These are phyloP conservation scores for Dissophora globulifera DNA, from an alignment of 192 early-diverging fungal genomes.

Conservation along the genomic window DNA sequence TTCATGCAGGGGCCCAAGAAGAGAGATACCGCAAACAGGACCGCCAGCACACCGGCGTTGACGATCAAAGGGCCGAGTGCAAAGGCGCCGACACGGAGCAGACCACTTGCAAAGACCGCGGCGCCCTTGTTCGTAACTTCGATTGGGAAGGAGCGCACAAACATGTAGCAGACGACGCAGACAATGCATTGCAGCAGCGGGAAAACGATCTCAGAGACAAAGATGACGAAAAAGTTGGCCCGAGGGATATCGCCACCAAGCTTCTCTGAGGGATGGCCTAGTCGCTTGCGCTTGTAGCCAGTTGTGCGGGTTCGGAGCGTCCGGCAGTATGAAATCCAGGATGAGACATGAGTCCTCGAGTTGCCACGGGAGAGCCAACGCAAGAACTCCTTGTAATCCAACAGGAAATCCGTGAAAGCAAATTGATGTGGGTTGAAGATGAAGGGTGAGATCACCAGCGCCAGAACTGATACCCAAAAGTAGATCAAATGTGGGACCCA, in stretches of 20 bases:
- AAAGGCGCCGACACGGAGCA: conserved; percentile 71
- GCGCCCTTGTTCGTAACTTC: conserved; percentile 21
- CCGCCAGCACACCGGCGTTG: conserved; percentile 72
- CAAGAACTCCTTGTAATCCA: conserved; percentile 85
- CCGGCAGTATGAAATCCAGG: conserved; percentile 83
- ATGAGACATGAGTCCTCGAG: conserved; percentile 76
- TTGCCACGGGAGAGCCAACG: conserved; percentile 88
- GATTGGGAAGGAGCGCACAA: conserved; percentile 69
- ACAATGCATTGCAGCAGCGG: conserved; percentile 71
- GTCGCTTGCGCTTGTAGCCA: conserved; percentile 80
- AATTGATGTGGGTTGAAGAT: conserved; percentile 93
- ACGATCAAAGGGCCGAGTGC: conserved; percentile 76
- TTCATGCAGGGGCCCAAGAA: conserved; percentile 67
- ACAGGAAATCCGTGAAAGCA: conserved; percentile 77
- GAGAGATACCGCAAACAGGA: conserved; percentile 74
- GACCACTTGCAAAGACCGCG: conserved; percentile 50
- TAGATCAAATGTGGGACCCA: conserved; percentile 79
- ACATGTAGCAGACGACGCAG: conserved; percentile 72
- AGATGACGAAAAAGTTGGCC: conserved; percentile 73
- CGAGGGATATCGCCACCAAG: conserved; percentile 70
- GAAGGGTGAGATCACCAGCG: conserved; percentile 83
- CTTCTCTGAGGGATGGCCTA: conserved; percentile 72
- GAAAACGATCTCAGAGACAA: conserved; percentile 76
- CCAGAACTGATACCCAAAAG: conserved; percentile 85
- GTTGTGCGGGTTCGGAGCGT: conserved; percentile 77